Base-by-base conservation (phyloP, 305 asterid genomes). In the Fraxinus albicans region DNA sequence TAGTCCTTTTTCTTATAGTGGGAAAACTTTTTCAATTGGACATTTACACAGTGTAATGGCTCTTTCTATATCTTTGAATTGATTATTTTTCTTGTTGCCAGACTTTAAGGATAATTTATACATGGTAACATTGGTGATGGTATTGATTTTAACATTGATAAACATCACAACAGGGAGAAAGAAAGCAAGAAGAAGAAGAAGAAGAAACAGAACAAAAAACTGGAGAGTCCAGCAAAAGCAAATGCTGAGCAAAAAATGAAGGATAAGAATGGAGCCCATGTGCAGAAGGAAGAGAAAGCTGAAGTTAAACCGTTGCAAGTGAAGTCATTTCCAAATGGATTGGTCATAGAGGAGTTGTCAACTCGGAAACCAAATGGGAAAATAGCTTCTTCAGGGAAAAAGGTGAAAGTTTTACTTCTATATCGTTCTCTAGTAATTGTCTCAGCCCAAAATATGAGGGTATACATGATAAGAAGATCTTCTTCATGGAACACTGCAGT, bases 321-420 rank as follows among this genome's bases (percentile, higher is more conserved):
- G 77, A 90, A 97, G 89, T 31, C 94, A 73, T 95, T 85, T 86
- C 89, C 97, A 4, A 95, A 95, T 90, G 99, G 99, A 77, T 81
- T 95, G 89, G 89, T 81, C 78, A 87, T 92, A 44, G 98, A 95
- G 90, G 97, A 93, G 87, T n/a, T 95, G 90, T 83, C 80, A 63
- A 94, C 93, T 96, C 94, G 97, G 80, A 94, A 86, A 88, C 97
- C 99, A 21, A 91, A 89, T 86, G 99, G 97, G 15, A 92, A 88
- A 89, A 93, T 84, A 84, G 99, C 97, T 76, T 77, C 93, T 77
- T 91, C 90, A 23, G 97, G 97, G 78, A 91, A 89, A 86, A 94
- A 92, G 97, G 99, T 95, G 65, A 83, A 77, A 27, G 17, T 29
- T 35, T n/a, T 77, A 73, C 65, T 67, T 69, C 19, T 12, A 50